These are phyloP conservation scores for Sclerotinia subarctica DNA, from an alignment of 2,329 filamentous ascomycete genomes.

Conservation along the genomic window DNA sequence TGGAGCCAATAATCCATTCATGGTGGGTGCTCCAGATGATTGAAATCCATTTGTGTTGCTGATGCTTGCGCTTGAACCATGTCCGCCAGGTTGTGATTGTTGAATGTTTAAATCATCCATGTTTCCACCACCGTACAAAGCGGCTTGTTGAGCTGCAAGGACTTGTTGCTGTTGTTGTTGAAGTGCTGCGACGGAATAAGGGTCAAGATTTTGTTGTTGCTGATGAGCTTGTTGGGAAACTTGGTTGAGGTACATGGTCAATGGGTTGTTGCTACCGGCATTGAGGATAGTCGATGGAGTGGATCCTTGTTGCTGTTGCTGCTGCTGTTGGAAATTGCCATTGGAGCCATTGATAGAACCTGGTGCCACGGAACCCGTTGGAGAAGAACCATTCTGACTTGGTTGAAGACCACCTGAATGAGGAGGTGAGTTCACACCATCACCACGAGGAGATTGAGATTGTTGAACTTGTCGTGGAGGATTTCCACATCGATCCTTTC, in stretches of 20 bases:
- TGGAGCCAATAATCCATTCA: slow-evolving; percentile 74
- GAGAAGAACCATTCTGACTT: slow-evolving; percentile 37
- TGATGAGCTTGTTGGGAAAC: slow-evolving; percentile 71
- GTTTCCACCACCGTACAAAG: slow-evolving; percentile 70
- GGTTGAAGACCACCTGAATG: slow-evolving; percentile 37
- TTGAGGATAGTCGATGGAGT: slow-evolving; percentile 75
- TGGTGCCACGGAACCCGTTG: slow-evolving; percentile 45
- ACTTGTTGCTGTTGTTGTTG: slow-evolving; percentile 68
- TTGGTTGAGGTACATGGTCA: slow-evolving; percentile 91
- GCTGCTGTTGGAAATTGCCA: slow-evolving; percentile 17
- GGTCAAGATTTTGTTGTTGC: slow-evolving; percentile 44
- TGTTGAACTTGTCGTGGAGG: slow-evolving; percentile 79
- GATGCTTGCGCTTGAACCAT: slow-evolving; percentile 60
- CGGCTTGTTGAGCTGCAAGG: slow-evolving; percentile 72
- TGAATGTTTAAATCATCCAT: slow-evolving; percentile 58
- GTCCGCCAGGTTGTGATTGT: slow-evolving; percentile 59
- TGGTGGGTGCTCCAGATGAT: slow-evolving; percentile 54
- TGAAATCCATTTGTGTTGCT: slow-evolving; percentile 56
- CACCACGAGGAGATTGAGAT: slow-evolving; percentile 61
- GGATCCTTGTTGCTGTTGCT: slow-evolving; percentile 52
- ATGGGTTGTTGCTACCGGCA: slow-evolving; percentile 74
- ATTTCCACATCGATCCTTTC: slow-evolving; percentile 97
- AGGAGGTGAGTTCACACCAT: slow-evolving; percentile 56
- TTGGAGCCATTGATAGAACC: slow-evolving; percentile 45
- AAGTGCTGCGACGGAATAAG: slow-evolving; percentile 41